A percentile compares a stretch with the other conserved stretches of the same genome.
These are phyloP conservation scores for Trichoderma harzianum DNA, from an alignment of 2,329 filamentous ascomycete species.

Conservation along the genomic window DNA sequence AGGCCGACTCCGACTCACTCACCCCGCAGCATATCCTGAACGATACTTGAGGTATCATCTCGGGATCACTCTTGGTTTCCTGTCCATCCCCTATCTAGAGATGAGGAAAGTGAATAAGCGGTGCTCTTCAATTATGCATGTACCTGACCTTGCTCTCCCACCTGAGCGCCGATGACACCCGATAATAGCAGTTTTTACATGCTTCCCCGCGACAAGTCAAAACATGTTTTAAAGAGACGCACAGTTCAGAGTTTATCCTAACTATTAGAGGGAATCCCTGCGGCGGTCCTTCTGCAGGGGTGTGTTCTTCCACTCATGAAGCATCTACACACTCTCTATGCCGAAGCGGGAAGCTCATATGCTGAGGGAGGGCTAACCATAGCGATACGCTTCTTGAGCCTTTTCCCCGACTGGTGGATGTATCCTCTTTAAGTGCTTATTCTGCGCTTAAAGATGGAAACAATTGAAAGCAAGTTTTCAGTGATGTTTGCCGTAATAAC, in stretches of 20 bases:
- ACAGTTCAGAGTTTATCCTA: background rate
- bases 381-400: background rate
- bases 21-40: background rate
- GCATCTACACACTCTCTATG: slow-evolving; percentile 1
- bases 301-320: background rate
- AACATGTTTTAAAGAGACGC: background rate
- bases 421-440: background rate
- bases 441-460: background rate
- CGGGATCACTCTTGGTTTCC: background rate
- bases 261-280: background rate
- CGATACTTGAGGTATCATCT: background rate
- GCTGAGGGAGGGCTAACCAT: background rate
- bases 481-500: background rate
- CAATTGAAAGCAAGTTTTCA: background rate
- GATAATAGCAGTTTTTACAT: background rate
- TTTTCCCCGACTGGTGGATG: slow-evolving; percentile 1
- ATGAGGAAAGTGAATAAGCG: background rate
- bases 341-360: slow-evolving; percentile 15
- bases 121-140: background rate
- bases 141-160: background rate
- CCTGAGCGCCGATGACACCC: background rate
- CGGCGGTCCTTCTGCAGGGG: background rate
- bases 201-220: background rate
- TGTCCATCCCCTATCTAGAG: background rate
- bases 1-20: background rate